Base-by-base conservation (phyloP, 2,329 filamentous ascomycete species). In the Colletotrichum incanum region DNA sequence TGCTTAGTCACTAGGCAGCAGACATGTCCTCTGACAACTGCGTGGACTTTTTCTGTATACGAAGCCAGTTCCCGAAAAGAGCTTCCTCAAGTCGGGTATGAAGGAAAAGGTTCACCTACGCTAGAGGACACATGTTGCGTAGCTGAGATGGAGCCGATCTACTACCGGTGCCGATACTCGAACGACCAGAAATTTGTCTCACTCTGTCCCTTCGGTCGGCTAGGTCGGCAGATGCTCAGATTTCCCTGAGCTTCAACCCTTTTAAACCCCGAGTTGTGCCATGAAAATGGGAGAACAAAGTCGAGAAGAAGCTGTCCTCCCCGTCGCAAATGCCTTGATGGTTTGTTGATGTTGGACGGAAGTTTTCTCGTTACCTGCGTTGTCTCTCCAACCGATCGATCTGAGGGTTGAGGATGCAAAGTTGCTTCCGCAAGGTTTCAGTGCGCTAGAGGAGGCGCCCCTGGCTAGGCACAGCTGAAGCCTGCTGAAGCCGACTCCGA, bases 341-440 rank as follows among this genome's bases (percentile, higher is more conserved):
- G 18, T 34, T 9, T 18, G 31, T 65, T 43, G 52, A 34, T 26
- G 4, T n/a, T 37, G 54, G 61, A 39, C 26, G 37, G 62, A 45
- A 28, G 45, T 6, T 26, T 28, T 37, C 26, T 34, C 28, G 23
- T 62, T 45, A n/a, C 47, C 34, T 23, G 26, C 52, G 69, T 71
- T 71, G 65, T 62, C 65, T 58, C 45, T 26, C 65, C 69, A 68
- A 71, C 58, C 58, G 65, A 68, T 68, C 58, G 58, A 68, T 58
- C 43, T 37, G 39, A 18, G 16, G 52, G 49, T 61, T 28, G 54
- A 47, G 43, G 55, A 58, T 45, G 23, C 26, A 59, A 43, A 41
- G 52, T 58, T 52, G 60, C 47, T 39, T 55, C 59, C 23, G 26
- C 16, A 39, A 64, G 50, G 50, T 49, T 64, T 65, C 41, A 52